A percentile compares a stretch with the other conserved stretches of the same genome.
Conservation (phyloP, 2,329 filamentous ascomycete species). For the Ophiostoma ips region DNA sequence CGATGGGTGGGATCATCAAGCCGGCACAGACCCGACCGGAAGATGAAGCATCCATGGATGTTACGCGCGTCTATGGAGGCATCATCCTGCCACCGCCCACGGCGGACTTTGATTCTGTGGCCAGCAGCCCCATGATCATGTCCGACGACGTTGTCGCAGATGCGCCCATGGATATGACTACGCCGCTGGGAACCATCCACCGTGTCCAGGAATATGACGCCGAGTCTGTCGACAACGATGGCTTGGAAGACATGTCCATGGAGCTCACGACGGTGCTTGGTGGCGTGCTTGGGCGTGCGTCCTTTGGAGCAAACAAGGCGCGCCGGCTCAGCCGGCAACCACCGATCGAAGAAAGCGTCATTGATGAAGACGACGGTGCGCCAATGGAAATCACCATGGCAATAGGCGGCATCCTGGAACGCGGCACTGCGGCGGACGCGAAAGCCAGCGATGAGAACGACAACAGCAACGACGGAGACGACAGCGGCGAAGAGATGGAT, state of each 20-base stretch:
- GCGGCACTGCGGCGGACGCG: background rate
- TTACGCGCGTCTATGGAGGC: constrained; percentile 68
- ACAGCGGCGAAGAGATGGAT: constrained; percentile 19
- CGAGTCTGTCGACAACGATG: constrained; percentile 22
- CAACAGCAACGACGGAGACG: constrained; percentile 19
- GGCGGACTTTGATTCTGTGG: constrained; percentile 8
- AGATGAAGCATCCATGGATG: constrained; percentile 77
- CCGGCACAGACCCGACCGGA: constrained; percentile 19
- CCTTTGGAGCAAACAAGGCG: constrained; percentile 7
- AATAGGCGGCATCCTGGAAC: constrained; percentile 38
- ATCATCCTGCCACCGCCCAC: constrained; percentile 45
- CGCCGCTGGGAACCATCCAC: constrained; percentile 58
- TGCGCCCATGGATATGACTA: constrained; percentile 64
- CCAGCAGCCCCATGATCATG: constrained; percentile 16
- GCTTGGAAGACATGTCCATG: constrained; percentile 64
- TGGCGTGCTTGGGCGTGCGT: constrained; percentile 27
- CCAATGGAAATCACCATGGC: constrained; percentile 49
- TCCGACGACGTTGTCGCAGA: constrained; percentile 43
- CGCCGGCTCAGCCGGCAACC: constrained; percentile 14
- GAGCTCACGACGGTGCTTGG: constrained; percentile 58
- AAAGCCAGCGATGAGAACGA: constrained; percentile 16
- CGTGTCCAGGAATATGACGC: constrained; percentile 16
- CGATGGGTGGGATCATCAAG: constrained; percentile 29
- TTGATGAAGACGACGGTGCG: constrained; percentile 9
- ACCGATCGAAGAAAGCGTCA: constrained; percentile 15